Base-by-base conservation (phyloP, 345 rosid species). In the Gossypium stocksii region DNA sequence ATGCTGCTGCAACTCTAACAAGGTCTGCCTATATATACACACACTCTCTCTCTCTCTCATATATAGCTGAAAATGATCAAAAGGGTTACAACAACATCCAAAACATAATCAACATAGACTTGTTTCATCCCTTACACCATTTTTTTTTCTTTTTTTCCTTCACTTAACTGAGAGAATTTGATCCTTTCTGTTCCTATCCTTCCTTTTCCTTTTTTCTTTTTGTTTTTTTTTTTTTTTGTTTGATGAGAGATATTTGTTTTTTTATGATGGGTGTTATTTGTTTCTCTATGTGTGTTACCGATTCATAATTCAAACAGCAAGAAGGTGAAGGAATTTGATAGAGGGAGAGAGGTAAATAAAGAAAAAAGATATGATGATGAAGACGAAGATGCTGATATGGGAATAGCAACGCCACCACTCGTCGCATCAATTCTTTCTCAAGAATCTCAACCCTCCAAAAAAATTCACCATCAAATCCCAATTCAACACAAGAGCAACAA, bases 301-400 rank as follows among this genome's bases (percentile, higher is more conserved):
- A 76, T 82, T 75, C 77, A 66, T 25, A 44, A 74, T 78, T 80
- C 77, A 74, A 34, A 17, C 25, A 83, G 54, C 46, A 27, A 27
- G 56, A 70, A 51, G 61, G 60, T n/a, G 16, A 49, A 68, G 27
- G 22, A 57, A 70, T 17, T 0, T 29, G 20, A 23, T 34, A 27
- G 27, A 12, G 53, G 61, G 22, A 34, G 19, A 7, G 43, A 43
- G 66, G 43, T 20, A 56, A 43, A 43, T 3, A 66, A 45, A 22
- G 20, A 48, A 51, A 34, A 56, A 66, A 66, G 49, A 9, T 20
- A 17, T 72, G 76, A 78, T 63, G 78, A 85, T 72, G 85, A 83
- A 72, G 85, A 86, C 70, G 82, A 84, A 81, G 79, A 77, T 70
- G 77, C 66, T 84, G 87, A 81, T 80, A 93, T 89, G 95, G 95